Evolutionary conservation across 768 basidiomycete species (phyloP).

Genomic region (Serendipita sp.): DNA sequence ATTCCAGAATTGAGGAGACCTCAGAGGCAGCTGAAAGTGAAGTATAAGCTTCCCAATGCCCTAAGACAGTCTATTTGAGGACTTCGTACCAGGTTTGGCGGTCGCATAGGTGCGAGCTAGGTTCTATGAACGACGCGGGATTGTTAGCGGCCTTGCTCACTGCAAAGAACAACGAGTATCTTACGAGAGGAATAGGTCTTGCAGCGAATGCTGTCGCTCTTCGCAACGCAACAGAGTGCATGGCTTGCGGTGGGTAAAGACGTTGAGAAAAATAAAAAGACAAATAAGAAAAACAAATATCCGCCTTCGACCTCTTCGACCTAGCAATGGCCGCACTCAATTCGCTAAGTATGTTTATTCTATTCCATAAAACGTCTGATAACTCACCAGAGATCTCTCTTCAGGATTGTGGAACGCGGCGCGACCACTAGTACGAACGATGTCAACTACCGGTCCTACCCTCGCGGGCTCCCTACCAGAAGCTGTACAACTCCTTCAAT

Average conservation of each 20-base stretch:
- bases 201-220: conserved; percentile 19
- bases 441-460: neutral
- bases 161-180: neutral
- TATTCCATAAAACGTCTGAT: neutral
- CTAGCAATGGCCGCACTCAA: neutral
- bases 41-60: conserved; percentile 8
- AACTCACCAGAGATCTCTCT: too few relatives aligned
- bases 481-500: conserved; percentile 68
- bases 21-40: conserved; percentile 74
- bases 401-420: too few relatives aligned
- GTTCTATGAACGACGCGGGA: neutral
- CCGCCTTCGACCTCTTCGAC: neutral
- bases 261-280: conserved; percentile 4
- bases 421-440: neutral
- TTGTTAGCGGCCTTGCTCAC: neutral
- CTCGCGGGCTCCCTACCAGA: conserved; percentile 17
- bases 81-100: conserved; percentile 78
- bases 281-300: conserved; percentile 9
- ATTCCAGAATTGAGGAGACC: conserved; percentile 98
- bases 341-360: neutral
- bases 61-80: conserved; percentile 4
- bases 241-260: neutral
- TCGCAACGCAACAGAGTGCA: conserved; percentile 3
- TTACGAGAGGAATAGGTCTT: neutral
- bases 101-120: conserved; percentile 79